Conservation (phyloP, 2,329 filamentous ascomycete genomes). For the Fonsecaea nubica region DNA sequence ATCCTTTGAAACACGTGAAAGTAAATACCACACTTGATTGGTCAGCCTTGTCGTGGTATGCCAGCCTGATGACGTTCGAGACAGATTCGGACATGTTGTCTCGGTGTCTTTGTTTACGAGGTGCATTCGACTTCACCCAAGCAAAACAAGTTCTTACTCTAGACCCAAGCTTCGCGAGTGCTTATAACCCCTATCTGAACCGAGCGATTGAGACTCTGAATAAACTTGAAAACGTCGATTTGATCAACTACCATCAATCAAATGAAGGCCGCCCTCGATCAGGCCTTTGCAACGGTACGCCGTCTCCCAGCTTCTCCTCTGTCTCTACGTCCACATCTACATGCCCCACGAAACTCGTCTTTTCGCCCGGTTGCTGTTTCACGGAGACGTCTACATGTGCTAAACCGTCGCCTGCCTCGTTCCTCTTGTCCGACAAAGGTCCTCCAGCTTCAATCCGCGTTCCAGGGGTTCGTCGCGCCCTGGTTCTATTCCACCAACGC, state of each 20-base stretch:
- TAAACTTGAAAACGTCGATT: not conserved
- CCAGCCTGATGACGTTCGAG: not conserved
- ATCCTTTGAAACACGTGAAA: not conserved
- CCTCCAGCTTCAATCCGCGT: slow-evolving; percentile 27
- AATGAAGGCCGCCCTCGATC: slow-evolving; percentile 23
- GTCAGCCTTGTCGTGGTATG: not conserved
- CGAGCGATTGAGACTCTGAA: not conserved
- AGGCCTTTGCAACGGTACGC: slow-evolving; percentile 32
- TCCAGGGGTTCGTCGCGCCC: slow-evolving; percentile 16
- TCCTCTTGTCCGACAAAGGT: slow-evolving; percentile 11
- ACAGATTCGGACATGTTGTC: not conserved
- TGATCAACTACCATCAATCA: not conserved
- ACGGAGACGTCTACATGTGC: slow-evolving; percentile 4
- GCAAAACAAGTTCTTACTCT: not conserved
- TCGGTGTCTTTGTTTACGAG: not conserved
- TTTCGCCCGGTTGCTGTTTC: slow-evolving; percentile 1
- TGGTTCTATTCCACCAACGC: slow-evolving; percentile 19
- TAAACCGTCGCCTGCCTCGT: slow-evolving; percentile 12
- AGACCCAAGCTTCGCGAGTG: not conserved
- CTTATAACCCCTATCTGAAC: not conserved
- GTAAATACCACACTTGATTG: not conserved
- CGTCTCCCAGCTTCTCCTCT: slow-evolving; percentile 2
- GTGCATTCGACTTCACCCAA: not conserved
- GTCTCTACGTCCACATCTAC: not conserved
- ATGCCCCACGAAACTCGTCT: not conserved